A percentile compares a stretch with the other conserved stretches of the same genome.
These are phyloP conservation scores for Nidularia pulvinata DNA, from an alignment of 768 basidiomycete genomes.

Conservation along the genomic window DNA sequence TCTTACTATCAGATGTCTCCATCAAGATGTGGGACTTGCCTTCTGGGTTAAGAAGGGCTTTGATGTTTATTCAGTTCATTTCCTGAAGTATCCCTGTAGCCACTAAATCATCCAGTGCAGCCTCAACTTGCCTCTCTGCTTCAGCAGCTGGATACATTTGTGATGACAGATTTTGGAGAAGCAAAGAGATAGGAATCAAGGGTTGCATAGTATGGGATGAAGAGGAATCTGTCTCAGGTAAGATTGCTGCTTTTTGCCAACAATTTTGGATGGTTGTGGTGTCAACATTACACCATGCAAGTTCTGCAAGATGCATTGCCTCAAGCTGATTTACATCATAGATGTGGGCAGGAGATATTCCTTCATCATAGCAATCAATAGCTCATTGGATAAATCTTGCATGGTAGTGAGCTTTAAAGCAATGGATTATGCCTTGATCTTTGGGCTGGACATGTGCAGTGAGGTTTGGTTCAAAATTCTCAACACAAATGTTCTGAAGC, in stretches of 20 bases:
- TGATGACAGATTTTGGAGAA: constrained; percentile 7
- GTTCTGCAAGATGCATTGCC: constrained; percentile 34
- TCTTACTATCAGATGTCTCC: constrained; percentile 8
- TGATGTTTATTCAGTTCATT: constrained; percentile 12
- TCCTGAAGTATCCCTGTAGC: constrained; percentile 9
- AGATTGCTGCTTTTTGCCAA: constrained; percentile 33
- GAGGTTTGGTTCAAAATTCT: constrained; percentile 31
- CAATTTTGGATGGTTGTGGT: constrained; percentile 29
- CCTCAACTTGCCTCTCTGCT: constrained; percentile 11
- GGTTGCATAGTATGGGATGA: constrained; percentile 1
- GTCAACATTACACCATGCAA: constrained; percentile 18
- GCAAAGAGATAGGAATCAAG: constrained; percentile 15
- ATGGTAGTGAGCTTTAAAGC: constrained; percentile 32
- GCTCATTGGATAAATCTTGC: constrained; percentile 20
- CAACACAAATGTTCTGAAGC: constrained; percentile 18
- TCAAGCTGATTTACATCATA: constrained; percentile 36
- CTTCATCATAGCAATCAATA: constrained; percentile 23
- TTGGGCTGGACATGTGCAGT: constrained; percentile 32
- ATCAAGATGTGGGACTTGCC: constrained; percentile 7
- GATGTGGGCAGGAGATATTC: constrained; percentile 23
- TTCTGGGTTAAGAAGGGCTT: constrained; percentile 17
- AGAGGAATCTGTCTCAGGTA: constrained; percentile 12
- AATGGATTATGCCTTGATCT: constrained; percentile 31
- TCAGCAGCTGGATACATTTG: background rate
- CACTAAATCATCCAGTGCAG: constrained; percentile 8